These are phyloP conservation scores for Nicotiana attenuata DNA, from an alignment of 257 asterid species.

Conservation along the genomic window DNA sequence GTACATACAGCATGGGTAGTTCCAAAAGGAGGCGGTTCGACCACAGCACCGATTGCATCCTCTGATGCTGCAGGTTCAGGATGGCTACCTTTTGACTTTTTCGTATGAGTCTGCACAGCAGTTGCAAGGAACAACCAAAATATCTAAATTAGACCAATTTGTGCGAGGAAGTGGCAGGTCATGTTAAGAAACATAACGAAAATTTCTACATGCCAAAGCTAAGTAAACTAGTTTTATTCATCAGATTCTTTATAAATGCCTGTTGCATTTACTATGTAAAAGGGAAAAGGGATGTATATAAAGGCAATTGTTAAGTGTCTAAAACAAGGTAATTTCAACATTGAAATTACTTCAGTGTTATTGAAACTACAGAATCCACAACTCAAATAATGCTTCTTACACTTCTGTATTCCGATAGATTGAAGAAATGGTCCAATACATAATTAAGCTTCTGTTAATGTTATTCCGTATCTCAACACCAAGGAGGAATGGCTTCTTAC, in stretches of 20 bases:
- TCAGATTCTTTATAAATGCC: background rate
- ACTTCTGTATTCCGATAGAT: background rate
- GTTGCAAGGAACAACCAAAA: conserved; percentile 14
- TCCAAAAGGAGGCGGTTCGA: conserved; percentile 74
- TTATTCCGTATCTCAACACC: background rate
- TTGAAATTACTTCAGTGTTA: background rate
- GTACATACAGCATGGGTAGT: conserved; percentile 66
- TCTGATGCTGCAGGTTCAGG: conserved; percentile 31
- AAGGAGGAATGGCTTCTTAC: background rate
- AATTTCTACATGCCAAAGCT: background rate
- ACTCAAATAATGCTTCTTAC: background rate
- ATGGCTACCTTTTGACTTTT: conserved; percentile 43
- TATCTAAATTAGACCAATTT: background rate
- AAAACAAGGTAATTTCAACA: background rate
- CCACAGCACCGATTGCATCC: conserved; percentile 43
- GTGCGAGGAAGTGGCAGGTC: background rate
- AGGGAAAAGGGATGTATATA: background rate
- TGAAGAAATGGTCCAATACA: background rate
- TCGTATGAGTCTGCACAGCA: conserved; percentile 67
- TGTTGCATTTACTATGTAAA: background rate
- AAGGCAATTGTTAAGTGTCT: background rate
- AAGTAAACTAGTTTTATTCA: background rate
- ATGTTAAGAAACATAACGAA: too few species aligned
- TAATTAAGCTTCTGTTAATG: background rate
- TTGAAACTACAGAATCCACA: background rate